Percentiles rank a stretch among this genome's conserved stretches.
Evolutionary conservation across 1,139 yeast genomes (phyloP).

Genomic region (Pichia sp.): DNA sequence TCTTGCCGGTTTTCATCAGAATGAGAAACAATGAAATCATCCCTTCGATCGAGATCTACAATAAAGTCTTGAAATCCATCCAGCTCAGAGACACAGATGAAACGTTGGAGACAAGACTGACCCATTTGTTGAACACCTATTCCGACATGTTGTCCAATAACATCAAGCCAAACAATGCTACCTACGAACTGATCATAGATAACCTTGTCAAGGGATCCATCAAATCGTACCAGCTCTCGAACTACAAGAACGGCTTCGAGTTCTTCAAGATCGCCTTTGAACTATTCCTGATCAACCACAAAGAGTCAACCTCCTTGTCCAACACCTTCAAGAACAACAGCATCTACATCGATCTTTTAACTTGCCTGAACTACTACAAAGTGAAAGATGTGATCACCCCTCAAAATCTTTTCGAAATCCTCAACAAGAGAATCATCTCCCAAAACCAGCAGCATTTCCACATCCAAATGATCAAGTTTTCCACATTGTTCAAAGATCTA

Average conservation of each 20-base stretch:
- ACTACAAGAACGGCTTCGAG: conserved; percentile 49
- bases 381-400: conserved; percentile 19
- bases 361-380: conserved; percentile 27
- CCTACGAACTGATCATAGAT: conserved; percentile 50
- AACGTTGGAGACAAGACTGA: conserved; percentile 45
- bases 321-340: conserved; percentile 26
- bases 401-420: conserved; percentile 17
- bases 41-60: conserved; percentile 29
- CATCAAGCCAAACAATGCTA: conserved; percentile 51
- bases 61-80: conserved; percentile 30
- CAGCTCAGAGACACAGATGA: conserved; percentile 35
- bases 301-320: conserved; percentile 25
- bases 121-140: conserved; percentile 59
- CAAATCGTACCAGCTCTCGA: conserved; percentile 34
- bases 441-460: conserved; percentile 18
- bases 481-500: conserved; percentile 24
- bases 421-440: conserved; percentile 17
- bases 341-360: conserved; percentile 23
- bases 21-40: conserved; percentile 27
- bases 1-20: conserved; percentile 30
- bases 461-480: conserved; percentile 25
- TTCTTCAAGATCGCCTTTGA: conserved; percentile 62
- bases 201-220: conserved; percentile 51
- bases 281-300: conserved; percentile 46
- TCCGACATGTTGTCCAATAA: conserved; percentile 54